Base-by-base conservation (phyloP, 305 asterid species). In the Fraxinus ornus region DNA sequence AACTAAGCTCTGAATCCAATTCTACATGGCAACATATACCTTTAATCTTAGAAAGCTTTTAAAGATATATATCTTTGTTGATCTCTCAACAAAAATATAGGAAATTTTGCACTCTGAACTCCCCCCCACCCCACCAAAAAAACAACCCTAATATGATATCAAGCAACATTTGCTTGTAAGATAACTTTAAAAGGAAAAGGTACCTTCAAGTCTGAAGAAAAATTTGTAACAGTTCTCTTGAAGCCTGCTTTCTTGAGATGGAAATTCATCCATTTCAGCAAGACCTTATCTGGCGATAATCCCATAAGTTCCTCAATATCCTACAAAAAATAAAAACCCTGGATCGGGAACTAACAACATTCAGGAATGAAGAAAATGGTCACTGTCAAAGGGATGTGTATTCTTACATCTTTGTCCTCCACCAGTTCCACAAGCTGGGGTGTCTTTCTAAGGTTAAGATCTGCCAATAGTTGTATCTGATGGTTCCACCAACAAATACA, bases 231-330 rank as follows among this genome's bases (percentile, higher is more conserved):
- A 57, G 89, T 89, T 83, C 92, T 96, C 80, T 92, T 81, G 90
- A 93, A 96, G 81, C 99, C 99, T 4, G 90, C 98, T 91, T 91
- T 94, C 86, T 92, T 93, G 22, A 96, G 98, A 90, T 94, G 99
- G 88, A 96, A 95, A 89, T 95, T 95, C 99, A 93, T 95, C 99
- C 99, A 95, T 84, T 91, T 95, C 81, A 93, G 87, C 57, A 96
- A 91, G 82, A 96, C 83, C 84, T 96, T 96, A 86, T 96, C 99
- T n/a, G 99, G 99, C 44, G 98, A 93, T 85, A 96, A 93, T 70
- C 95, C 98, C 93, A 96, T 84, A 64, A 96, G 97, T 90, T 96
- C 98, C 90, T 94, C 98, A 86, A 96, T 90, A 87, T 96, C 99
- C 99, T 96, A 91, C 90, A 88, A 81, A 81, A 62, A 80, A 78